Evolutionary conservation across 2,329 filamentous ascomycete genomes (phyloP).

Genomic region (Fusarium fujikuroi): DNA sequence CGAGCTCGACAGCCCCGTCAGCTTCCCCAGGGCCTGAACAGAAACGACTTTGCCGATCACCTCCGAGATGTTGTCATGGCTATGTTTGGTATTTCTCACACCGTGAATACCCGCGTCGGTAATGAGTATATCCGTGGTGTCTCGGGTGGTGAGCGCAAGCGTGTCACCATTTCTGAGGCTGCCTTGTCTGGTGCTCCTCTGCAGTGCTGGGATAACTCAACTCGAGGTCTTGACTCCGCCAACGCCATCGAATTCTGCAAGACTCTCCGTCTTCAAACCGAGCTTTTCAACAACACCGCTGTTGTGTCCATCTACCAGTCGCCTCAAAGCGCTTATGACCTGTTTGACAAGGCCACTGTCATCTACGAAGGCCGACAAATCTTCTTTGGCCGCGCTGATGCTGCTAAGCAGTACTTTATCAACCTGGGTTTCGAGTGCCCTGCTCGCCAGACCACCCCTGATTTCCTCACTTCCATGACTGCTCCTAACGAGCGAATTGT

Average conservation of each 20-base stretch:
- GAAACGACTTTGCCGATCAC: constrained; percentile 67
- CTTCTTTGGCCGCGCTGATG: constrained; percentile 69
- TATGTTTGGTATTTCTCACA: constrained; percentile 79
- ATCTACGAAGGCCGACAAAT: constrained; percentile 71
- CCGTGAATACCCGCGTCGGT: constrained; percentile 76
- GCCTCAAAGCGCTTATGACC: constrained; percentile 71
- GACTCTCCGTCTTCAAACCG: constrained; percentile 73
- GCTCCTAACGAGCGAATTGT: constrained; percentile 66
- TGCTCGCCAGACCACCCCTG: constrained; percentile 73
- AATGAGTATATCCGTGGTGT: constrained; percentile 82
- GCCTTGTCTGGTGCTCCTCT: constrained; percentile 68
- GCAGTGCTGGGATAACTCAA: constrained; percentile 79
- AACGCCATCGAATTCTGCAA: constrained; percentile 81
- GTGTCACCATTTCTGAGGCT: constrained; percentile 72
- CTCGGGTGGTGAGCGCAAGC: constrained; percentile 77
- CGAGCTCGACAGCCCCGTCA: constrained; percentile 72
- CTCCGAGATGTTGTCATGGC: constrained; percentile 79
- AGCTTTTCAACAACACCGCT: constrained; percentile 73
- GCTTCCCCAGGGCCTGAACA: constrained; percentile 67
- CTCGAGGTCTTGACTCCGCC: constrained; percentile 77
- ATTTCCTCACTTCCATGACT: constrained; percentile 79
- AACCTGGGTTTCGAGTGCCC: constrained; percentile 75
- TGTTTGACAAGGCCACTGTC: constrained; percentile 69
- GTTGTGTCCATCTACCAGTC: constrained; percentile 81
- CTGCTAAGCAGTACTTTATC: constrained; percentile 73